Evolutionary conservation across 352 stramenopile species (phyloP).

Genomic region (Pythium rishiriense): DNA sequence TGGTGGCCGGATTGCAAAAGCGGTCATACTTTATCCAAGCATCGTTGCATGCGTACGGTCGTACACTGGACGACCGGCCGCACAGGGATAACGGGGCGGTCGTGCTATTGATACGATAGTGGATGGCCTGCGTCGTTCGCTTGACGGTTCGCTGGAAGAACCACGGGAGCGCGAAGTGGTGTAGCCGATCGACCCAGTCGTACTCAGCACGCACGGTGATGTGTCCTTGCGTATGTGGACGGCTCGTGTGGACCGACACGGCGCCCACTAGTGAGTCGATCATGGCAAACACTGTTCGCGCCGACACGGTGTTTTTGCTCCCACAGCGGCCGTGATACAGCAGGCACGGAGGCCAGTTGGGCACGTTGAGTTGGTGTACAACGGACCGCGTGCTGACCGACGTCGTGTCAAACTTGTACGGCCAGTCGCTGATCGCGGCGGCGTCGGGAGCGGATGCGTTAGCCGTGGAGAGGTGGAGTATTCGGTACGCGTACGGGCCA

Average conservation of each 20-base stretch:
- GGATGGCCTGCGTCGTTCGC: conserved; percentile 27
- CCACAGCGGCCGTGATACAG: not conserved
- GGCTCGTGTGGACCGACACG: not conserved
- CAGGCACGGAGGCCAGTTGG: not conserved
- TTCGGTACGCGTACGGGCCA: conserved; percentile 15
- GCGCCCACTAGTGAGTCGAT: not conserved
- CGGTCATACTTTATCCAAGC: conserved; percentile 3
- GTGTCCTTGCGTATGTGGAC: not conserved
- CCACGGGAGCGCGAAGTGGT: conserved; percentile 39
- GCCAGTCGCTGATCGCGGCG: not conserved
- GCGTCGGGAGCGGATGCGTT: not conserved
- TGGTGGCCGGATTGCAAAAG: conserved; percentile 1
- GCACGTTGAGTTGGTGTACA: not conserved
- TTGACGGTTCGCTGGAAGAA: conserved; percentile 36
- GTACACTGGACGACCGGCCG: not conserved
- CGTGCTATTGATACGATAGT: not conserved
- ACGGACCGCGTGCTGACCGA: conserved; percentile 10
- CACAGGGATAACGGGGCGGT: not conserved
- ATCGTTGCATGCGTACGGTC: conserved; percentile 2
- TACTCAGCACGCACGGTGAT: conserved; percentile 17
- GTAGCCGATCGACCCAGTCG: conserved; percentile 41
- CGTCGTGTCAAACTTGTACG: conserved; percentile 20
- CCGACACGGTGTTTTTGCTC: not conserved
- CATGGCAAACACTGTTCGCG: not conserved
- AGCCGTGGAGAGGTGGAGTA: not conserved